Evolutionary conservation across 2,329 filamentous ascomycete genomes (phyloP), one percentile per base, ranked within the genome.

Genomic region (Ascochyta pisi): DNA sequence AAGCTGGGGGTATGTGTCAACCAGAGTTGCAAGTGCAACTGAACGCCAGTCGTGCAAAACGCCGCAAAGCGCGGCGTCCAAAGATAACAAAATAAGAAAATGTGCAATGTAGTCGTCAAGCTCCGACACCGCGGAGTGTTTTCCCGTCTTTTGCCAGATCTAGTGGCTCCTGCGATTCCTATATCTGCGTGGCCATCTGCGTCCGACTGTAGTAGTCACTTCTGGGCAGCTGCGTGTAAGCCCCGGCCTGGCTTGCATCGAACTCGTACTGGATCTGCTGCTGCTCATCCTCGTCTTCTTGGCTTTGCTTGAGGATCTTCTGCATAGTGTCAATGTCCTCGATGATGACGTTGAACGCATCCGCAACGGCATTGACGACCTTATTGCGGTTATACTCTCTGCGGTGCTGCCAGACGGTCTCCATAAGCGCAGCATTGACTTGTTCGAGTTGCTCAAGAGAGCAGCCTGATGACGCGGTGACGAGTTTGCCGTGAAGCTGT

Each of bases 401-500:
- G 45, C 92, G 84, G 57, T 84, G 84, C 58, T 83, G 83, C 95
- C 95, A 99, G 40, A 98, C 84, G 61, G 88, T 86, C 58, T 94
- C 90, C 94, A 98, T 98, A 61, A 98, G 80, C 63, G 89, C 87
- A 7, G 92, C 89, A 73, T 93, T 93, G 73, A 97, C 88, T 76
- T 98, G 94, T 80, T 98, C 94, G 19, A 99, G 80, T 75, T 99
- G 94, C 77, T 99, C 95, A 48, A 99, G 90, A 0, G 89, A 90
- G 73, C 90, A 91, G 0, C 91, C 91, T 19, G 86, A 88, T 2
- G 90, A 94, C 40, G 83, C 81, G 26, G 84, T 77, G 0, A 88
- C 87, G 31, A 96, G 79, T 34, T 86, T 81, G 0, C 81, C 73
- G 53, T 92, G 82, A 51, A 96, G 83, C 6, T 79, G 73, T 2